Evolutionary conservation across 2,329 filamentous ascomycete species (phyloP).

Genomic region (Ophiostoma perfectum): DNA sequence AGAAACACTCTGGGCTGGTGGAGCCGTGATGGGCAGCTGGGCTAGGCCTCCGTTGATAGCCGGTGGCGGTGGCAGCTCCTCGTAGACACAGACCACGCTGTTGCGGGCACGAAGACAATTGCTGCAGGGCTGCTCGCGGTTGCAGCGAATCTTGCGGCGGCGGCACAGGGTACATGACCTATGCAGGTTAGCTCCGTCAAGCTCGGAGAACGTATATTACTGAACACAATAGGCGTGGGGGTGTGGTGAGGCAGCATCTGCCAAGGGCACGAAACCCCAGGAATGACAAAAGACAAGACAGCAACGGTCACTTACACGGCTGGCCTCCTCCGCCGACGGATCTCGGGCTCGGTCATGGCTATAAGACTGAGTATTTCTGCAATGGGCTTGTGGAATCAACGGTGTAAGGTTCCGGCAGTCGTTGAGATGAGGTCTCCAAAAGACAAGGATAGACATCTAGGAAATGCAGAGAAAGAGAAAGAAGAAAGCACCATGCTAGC

Average conservation of each 20-base stretch:
- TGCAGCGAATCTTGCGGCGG: conserved; percentile 40
- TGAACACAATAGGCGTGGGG: no score
- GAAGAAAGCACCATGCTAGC: no score
- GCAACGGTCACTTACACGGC: background rate
- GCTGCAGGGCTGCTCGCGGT: conserved; percentile 38
- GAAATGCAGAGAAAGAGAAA: no score
- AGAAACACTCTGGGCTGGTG: background rate
- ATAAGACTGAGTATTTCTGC: background rate
- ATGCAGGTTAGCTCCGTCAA: background rate
- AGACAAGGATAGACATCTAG: no score
- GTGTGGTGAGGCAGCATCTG: no score
- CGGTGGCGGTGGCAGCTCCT: background rate
- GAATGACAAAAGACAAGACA: background rate
- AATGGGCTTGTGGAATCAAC: no score
- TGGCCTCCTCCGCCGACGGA: background rate
- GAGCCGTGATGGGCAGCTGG: no score
- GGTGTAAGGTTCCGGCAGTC: no score
- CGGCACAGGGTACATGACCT: conserved; percentile 34
- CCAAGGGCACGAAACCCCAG: background rate
- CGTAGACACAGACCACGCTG: conserved; percentile 22
- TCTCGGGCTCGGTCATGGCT: background rate
- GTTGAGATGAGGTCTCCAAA: no score
- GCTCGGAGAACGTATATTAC: no score
- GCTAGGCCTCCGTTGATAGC: no score
- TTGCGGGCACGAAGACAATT: conserved; percentile 37